These are phyloP conservation scores for Hordeum pubiflorum DNA, from an alignment of 202 grass and related monocot genomes.

Conservation along the genomic window DNA sequence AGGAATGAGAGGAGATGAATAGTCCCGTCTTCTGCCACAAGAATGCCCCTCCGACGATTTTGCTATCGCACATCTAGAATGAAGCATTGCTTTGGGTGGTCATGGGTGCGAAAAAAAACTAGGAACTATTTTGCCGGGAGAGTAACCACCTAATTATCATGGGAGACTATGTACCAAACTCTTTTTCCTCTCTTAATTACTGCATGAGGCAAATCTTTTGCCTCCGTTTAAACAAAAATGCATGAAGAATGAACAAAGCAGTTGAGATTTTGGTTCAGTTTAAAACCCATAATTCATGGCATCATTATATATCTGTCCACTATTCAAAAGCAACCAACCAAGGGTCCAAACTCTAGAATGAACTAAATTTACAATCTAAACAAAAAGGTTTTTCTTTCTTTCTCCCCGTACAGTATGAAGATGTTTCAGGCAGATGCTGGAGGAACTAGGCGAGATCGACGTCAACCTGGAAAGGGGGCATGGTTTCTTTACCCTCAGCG, in stretches of 20 bases:
- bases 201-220: too few relatives aligned
- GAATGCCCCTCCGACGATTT: too few relatives aligned
- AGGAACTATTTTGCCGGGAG: too few relatives aligned
- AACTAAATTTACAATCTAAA: not conserved
- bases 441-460: constrained; percentile 35
- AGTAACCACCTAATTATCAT: too few relatives aligned
- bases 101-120: too few relatives aligned
- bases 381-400: not conserved
- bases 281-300: not conserved
- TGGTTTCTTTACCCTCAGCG: constrained; percentile 1
- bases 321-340: not conserved
- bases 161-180: too few relatives aligned
- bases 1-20: too few relatives aligned
- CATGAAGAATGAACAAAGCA: not conserved
- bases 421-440: not conserved
- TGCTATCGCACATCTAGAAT: too few relatives aligned
- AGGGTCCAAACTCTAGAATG: not conserved
- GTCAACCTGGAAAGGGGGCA: constrained; percentile 4
- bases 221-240: too few relatives aligned
- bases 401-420: not conserved
- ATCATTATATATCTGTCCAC: not conserved
- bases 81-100: too few relatives aligned
- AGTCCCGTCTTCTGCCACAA: too few relatives aligned
- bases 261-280: not conserved
- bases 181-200: too few relatives aligned